Evolutionary conservation across 352 stramenopile genomes (phyloP), one percentile per base, ranked within the genome.

Genomic region (Aphanomyces astaci): DNA sequence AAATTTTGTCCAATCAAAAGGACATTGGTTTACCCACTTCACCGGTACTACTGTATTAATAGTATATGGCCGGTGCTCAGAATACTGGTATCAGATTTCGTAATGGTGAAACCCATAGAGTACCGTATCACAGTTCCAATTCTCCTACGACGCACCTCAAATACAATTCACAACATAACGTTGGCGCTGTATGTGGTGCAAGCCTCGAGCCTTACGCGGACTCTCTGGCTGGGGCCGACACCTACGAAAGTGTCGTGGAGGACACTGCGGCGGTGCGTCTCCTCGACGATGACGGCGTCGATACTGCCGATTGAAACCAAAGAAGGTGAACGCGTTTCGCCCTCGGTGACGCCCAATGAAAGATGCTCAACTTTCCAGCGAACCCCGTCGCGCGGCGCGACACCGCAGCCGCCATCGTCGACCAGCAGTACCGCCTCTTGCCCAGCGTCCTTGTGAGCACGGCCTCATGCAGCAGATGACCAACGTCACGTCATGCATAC

Each of bases 271-370:
- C 45, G 9, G 45, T 24, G 5, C 13, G 9, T 19, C 45, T 9
- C 13, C 22, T 9, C 9, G 7, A 19, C 13, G 19, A 53, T 19
- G 13, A 7, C 7, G 15, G 15, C 36, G 15, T 43, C 7, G 36
- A 15, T 15, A 43, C 7, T 7, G 36, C 7, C 36, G 36, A 43
- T 7, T 43, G 36, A 53, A 10, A 25, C 57, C 33, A 2, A 65
- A 65, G 45, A 65, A 65, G 45, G 39, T 65, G 15, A 68, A 68
- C 25, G 43, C 53, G 13, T 39, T 28, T 48, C 30, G 62, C 46
- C 17, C 31, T 68, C 40, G 59, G 31, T 4, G 17, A 59, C 4
- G 33, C n/a, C 25, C 40, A 52, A 48, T 65, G 32, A 33, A 43
- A 19, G 31, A 30, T 57, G 11, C 39, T 24, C 25, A 15, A 31